Conservation (phyloP, 495 filamentous ascomycete species). For the Penicillium paxilli region DNA sequence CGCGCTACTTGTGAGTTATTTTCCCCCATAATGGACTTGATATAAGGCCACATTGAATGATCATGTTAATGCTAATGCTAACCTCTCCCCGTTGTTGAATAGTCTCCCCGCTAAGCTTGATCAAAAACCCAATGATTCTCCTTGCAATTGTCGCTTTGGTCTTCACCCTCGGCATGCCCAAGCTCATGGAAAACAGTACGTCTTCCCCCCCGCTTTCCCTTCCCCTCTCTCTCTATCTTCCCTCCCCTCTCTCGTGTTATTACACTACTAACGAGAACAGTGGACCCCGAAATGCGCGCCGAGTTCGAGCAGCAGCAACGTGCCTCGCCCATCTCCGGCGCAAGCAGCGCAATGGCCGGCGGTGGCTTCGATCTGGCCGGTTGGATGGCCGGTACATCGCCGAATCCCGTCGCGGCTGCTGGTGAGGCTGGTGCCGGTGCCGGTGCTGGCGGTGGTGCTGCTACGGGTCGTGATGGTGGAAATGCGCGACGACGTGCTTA, state of each 20-base stretch:
- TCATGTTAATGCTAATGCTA: too few species aligned
- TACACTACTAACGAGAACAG: conserved; percentile 49
- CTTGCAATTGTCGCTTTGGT: conserved; percentile 78
- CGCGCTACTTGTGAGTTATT: conserved; percentile 68
- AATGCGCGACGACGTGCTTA: conserved; percentile 37
- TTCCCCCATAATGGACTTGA: too few species aligned
- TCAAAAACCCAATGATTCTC: conserved; percentile 95
- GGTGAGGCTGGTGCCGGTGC: conserved; percentile 25
- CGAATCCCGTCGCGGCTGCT: conserved; percentile 20
- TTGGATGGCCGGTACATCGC: conserved; percentile 65
- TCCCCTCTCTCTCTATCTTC: background rate
- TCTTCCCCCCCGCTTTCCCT: conserved; percentile 10
- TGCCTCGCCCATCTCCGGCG: conserved; percentile 60
- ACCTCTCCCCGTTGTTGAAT: too few species aligned
- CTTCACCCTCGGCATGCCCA: conserved; percentile 86
- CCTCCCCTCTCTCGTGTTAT: background rate
- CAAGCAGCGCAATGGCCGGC: conserved; percentile 39
- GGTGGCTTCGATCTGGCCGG: conserved; percentile 78
- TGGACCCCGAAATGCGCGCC: conserved; percentile 91
- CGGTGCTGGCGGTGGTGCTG: conserved; percentile 22
- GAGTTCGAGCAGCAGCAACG: conserved; percentile 92
- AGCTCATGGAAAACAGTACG: conserved; percentile 94
- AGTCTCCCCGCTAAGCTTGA: conserved; percentile 65
- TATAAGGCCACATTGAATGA: too few species aligned
- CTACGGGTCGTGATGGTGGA: conserved; percentile 39